Evolutionary conservation across 345 rosid species (phyloP), one percentile per base, ranked within the genome.

Genomic region (Dovyalis caffra): DNA sequence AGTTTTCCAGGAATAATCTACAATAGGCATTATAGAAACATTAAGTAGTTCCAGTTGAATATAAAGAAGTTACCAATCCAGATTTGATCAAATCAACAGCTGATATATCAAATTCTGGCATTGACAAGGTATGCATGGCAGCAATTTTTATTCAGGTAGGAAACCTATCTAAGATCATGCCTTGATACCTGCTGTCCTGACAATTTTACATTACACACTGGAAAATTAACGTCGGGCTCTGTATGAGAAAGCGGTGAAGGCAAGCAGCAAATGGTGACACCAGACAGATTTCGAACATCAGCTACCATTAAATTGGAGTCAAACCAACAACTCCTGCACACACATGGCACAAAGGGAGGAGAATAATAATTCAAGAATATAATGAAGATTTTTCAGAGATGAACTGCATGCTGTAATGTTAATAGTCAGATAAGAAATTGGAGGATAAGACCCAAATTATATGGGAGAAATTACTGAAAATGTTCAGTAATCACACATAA

Each of bases 251-350:
- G 65, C 68, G 76, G 68, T 29, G 56, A 79, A 79, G 33, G 67
- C 75, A 80, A 62, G 79, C 69, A 29, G 71, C 80, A 37, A 47
- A 70, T 23, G 34, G 57, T 63, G 28, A 77, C 51, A 68, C 70
- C 49, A 71, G 34, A 26, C 58, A 10, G 61, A 43, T 49, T 45
- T 40, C 31, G 14, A 57, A 11, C 11, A 56, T 15, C 61, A 65
- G 47, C 64, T 49, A 66, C 58, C 45, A 35, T 82, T 70, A 86
- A 3, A 83, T 12, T 29, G 90, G 96, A 65, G 96, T 91, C 83
- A 91, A 81, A 58, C 96, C 96, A 26, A 91, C 91, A 56, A 91
- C 93, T 76, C 96, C 96, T 91, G 90, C 90, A 56, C 38, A 62
- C 29, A 68, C 4, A 68, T 0, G 20, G 35, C 66, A 73, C 31